These are phyloP conservation scores for Tetracentron sinense DNA, from an alignment of 164 flowering plant species.

Conservation along the genomic window DNA sequence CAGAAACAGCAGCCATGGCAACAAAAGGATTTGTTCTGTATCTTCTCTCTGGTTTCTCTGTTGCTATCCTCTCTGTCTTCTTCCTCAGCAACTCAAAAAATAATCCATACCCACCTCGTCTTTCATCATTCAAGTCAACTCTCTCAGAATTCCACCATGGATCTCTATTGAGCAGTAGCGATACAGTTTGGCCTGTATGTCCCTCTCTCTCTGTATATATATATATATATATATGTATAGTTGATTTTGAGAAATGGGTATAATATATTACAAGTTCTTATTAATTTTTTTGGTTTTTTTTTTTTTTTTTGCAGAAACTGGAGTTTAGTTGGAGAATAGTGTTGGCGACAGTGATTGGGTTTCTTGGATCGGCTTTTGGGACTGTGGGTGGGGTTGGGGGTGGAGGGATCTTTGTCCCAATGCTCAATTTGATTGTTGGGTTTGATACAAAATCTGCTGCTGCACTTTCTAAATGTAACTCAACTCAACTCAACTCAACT, in stretches of 20 bases:
- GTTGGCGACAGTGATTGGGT: constrained; percentile 79
- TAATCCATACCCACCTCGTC: not conserved
- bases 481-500: too few relatives aligned
- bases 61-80: constrained; percentile 36
- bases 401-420: constrained; percentile 96
- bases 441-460: constrained; percentile 98
- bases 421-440: constrained; percentile 85
- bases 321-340: constrained; percentile 65
- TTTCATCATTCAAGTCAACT: not conserved
- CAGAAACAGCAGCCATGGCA: constrained; percentile 27
- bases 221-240: not conserved
- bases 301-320: constrained; percentile 41
- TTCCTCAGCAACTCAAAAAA: constrained; percentile 22
- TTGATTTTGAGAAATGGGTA: not conserved
- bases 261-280: not conserved
- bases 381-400: constrained; percentile 99
- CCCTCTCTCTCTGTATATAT: constrained; percentile 10
- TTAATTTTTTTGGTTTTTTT: not conserved
- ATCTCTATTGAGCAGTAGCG: constrained; percentile 6
- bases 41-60: constrained; percentile 48
- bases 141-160: not conserved
- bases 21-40: constrained; percentile 53
- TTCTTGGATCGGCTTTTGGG: constrained; percentile 86
- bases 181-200: constrained; percentile 71
- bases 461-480: constrained; percentile 87